Base-by-base conservation (phyloP, 306 rosid species). In the Rubus idaeus region DNA sequence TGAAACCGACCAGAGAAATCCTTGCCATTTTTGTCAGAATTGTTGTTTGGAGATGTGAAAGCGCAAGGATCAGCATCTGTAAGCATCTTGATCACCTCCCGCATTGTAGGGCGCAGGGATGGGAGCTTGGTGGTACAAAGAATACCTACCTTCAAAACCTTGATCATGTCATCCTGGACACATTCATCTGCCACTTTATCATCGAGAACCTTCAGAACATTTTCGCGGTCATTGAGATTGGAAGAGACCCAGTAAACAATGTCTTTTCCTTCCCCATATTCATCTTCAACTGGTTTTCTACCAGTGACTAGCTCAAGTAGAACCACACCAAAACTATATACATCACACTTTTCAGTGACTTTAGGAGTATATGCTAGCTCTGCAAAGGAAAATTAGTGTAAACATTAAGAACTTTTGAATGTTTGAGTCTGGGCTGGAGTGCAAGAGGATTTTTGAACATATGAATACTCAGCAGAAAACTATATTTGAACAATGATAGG, bases 301-400 rank as follows among this genome's bases (percentile, higher is more conserved):
- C 99, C 98, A 1, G 97, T 81, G 45, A 91, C 89, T 73, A 96
- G 83, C 77, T 96, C 99, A 50, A 96, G 71, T 10, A 92, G 84
- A 79, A 92, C 97, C 71, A 96, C 96, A 37, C 99, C 99, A 18
- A 89, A 92, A 77, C 99, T 92, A 75, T 96, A 96, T 16, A 96
- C 98, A 67, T 96, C 99, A 68, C 94, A 86, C 80, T 92, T 96
- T 79, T 91, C 94, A 1, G 88, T 87, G 37, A 96, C 85, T 82
- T 92, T 86, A 5, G 64, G 71, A 76, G 97, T 87, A 82, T 92
- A 96, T 46, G 96, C 99, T 1, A 92, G 89, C 84, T 96, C 99
- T 96, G 89, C 84, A 81, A 39, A 52, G 30, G 4, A 73, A 72
- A n/a, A 83, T 10, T 8, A 72, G 23, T 10, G 0, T 5, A 35